Evolutionary conservation across 2,329 filamentous ascomycete species (phyloP), one percentile per base, ranked within the genome.

Genomic region (Talaromyces sp.): DNA sequence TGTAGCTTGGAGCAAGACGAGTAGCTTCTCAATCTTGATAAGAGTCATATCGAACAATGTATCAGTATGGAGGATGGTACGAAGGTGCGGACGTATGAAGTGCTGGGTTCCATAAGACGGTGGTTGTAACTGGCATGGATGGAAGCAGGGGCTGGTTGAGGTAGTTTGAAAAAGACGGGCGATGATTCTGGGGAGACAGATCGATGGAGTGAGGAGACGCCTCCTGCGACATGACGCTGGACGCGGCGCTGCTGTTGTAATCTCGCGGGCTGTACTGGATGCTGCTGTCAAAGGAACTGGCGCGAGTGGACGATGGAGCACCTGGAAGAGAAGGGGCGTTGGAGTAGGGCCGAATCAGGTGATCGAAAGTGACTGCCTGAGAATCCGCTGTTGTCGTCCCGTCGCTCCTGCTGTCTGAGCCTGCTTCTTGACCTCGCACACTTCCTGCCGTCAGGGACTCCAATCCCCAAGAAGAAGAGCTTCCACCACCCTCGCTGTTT

Each of bases 201-300:
- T 52, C 56, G 16, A 60, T 44, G 4, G 61, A 54, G 23, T 44
- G 57, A 23, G 50, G 58, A 39, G 62, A 60, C 6, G 62, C 12
- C 14, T 60, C 63, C 63, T 21, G 67, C 61, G 52, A 67, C 64
- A 61, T 65, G 33, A 31, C 39, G 37, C 61, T 66, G 9, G 64
- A 63, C 1, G 62, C 31, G 23, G 62, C 18, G 40, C 62, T 63
- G 50, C 62, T 63, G 40, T 50, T 46, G 21, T 63, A 63, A 9
- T 57, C 57, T 46, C 57, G 62, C 6, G 62, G 62, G 21, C 62
- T 64, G 54, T 64, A 64, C 3, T 55, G 23, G 21, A 59, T 39
- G 42, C 25, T 63, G 57, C 63, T 59, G 31, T 65, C 60, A 35
- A 62, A 62, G n/a, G 63, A 64, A 40, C 63, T 64, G 33, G 63